Base-by-base conservation (phyloP, 345 rosid species). In the Euphorbia peplus region DNA sequence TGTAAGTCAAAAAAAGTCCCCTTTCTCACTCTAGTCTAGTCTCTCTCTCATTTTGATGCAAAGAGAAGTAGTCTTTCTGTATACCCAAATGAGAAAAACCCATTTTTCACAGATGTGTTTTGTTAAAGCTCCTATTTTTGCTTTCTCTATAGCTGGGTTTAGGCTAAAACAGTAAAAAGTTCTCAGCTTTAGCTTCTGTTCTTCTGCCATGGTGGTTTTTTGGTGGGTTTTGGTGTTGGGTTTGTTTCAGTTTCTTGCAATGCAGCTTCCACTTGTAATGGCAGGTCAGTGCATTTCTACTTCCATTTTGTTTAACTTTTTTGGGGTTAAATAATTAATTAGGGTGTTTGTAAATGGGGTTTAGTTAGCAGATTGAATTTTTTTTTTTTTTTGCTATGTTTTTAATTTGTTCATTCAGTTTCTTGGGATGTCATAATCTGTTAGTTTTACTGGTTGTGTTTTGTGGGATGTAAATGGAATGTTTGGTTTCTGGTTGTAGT, bases 231-330 rank as follows among this genome's bases (percentile, higher is more conserved):
- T 75, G 32, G 55, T 84, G 47, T 51, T 86, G 81, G 82, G 82
- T 75, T 73, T 79, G 37, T 55, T 81, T 63, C 75, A 83, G 26
- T 76, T 82, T 75, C 75, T 80, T 66, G 80, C 75, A 69, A 64
- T 76, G 78, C 86, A 81, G 67, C 79, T 84, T 63, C 91, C 88
- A 53, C 56, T 63, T 21, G 47, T 66, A 57, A 29, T 75, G 52
- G 87, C 86, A 66, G 96, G 96, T 87, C 80, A 41, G 76, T 82
- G 53, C 71, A 21, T 63, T 32, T 32, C n/a, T n/a, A n/a, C n/a
- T n/a, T n/a, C n/a, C n/a, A n/a, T n/a, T n/a, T 12, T 62, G 47
- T 50, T 22, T 47, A 11, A 25, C 15, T 22, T 25, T 2, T 25
- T 60, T 3, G 53, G 41, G 19, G 44, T 41, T 50, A n/a, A n/a